A percentile compares a stretch with the other conserved stretches of the same genome.
Evolutionary conservation across 2,329 filamentous ascomycete species (phyloP).

Genomic region (Phialophora expanda): DNA sequence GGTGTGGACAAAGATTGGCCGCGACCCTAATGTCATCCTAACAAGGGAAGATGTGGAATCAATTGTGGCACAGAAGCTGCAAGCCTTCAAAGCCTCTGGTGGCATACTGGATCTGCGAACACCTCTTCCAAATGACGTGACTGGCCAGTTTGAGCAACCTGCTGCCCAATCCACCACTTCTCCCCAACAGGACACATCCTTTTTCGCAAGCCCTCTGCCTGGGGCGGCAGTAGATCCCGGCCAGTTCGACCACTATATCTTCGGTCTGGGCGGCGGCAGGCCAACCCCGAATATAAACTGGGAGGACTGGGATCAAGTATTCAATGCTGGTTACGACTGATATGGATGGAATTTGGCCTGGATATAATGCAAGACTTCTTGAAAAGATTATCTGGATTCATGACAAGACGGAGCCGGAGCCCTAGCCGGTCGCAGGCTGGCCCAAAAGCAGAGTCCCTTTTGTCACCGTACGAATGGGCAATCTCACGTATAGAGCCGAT

Average conservation of each 20-base stretch:
- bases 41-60: conserved; percentile 4
- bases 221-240: background rate
- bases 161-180: background rate
- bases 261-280: background rate
- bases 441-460: background rate
- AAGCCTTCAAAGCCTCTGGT: conserved; percentile 3
- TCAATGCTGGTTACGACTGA: conserved; percentile 2
- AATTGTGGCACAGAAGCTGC: conserved; percentile 6
- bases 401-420: background rate
- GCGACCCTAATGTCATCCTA: background rate
- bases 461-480: background rate
- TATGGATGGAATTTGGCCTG: background rate
- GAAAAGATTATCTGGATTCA: background rate
- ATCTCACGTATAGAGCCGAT: background rate
- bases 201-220: background rate
- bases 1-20: conserved; percentile 11
- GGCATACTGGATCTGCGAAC: conserved; percentile 6
- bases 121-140: background rate
- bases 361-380: background rate
- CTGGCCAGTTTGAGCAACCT: background rate
- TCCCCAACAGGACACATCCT: background rate
- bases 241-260: background rate
- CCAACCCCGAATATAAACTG: conserved; percentile 14
- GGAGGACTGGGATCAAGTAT: conserved; percentile 12
- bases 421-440: background rate